Percentiles rank a stretch among this genome's conserved stretches.
These are phyloP conservation scores for Amphirosellinia nigrospora DNA, from an alignment of 495 filamentous ascomycete species.

Conservation along the genomic window DNA sequence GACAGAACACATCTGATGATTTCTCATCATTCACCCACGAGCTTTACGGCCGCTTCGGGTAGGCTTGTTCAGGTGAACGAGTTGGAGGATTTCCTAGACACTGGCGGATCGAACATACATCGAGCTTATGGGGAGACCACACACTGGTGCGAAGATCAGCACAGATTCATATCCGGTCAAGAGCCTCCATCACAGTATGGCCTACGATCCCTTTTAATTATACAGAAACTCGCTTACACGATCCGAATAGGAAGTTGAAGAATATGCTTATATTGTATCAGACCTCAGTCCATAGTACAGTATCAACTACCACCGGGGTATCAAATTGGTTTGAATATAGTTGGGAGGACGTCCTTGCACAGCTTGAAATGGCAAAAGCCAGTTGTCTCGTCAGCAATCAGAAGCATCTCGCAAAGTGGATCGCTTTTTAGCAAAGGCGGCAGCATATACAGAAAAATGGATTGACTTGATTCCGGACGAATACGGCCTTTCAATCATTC, in stretches of 20 bases:
- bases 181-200: not conserved
- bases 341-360: not conserved
- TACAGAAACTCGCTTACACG: not conserved
- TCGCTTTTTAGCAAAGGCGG: not conserved
- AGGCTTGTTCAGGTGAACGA: not conserved
- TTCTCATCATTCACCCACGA: not conserved
- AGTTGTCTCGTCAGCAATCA: not conserved
- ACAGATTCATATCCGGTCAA: not conserved
- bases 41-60: not conserved
- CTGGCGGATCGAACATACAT: not conserved
- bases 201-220: not conserved
- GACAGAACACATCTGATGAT: no score
- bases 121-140: not conserved
- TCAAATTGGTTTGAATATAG: not conserved
- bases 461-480: not conserved
- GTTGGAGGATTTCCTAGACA: not conserved
- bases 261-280: not conserved
- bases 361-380: slow-evolving; percentile 2
- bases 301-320: not conserved
- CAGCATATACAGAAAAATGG: not conserved
- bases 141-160: not conserved
- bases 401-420: not conserved
- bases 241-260: not conserved
- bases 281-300: not conserved
- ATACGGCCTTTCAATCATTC: not conserved